A percentile compares a stretch with the other conserved stretches of the same genome.
Conservation (phyloP, 2,329 filamentous ascomycete species). For the Capronia epimyces region DNA sequence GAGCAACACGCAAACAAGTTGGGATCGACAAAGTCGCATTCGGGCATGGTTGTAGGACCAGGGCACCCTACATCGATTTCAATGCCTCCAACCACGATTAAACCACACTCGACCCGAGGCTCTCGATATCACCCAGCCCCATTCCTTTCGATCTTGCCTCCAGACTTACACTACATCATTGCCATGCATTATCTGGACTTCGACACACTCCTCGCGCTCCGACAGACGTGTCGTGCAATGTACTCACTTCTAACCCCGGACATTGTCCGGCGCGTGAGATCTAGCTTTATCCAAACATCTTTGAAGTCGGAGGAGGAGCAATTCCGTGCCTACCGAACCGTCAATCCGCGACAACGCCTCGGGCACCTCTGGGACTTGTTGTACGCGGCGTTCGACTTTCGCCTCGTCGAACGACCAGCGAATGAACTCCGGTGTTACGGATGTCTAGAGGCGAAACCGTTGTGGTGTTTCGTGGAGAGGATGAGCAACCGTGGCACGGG, state of each 20-base stretch:
- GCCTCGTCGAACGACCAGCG: constrained; percentile 18
- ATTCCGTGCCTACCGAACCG: constrained; percentile 11
- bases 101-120: background rate
- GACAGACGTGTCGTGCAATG: constrained; percentile 19
- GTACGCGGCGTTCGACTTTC: constrained; percentile 15
- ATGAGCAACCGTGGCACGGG: constrained; percentile 24
- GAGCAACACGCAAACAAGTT: background rate
- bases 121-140: constrained; percentile 2
- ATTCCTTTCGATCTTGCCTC: constrained; percentile 16
- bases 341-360: constrained; percentile 11
- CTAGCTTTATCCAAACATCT: constrained; percentile 10
- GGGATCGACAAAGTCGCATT: background rate
- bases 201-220: constrained; percentile 22
- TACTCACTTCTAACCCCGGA: constrained; percentile 8
- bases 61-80: background rate
- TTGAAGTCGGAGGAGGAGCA: constrained; percentile 11
- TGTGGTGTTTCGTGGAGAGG: constrained; percentile 23
- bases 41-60: background rate
- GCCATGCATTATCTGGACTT: constrained; percentile 17
- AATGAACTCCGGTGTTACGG: constrained; percentile 21
- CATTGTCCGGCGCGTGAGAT: constrained; percentile 13
- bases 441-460: constrained; percentile 22
- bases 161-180: constrained; percentile 18
- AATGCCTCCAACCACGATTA: background rate
- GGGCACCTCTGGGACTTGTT: constrained; percentile 19